Evolutionary conservation across 306 rosid genomes (phyloP).

Genomic region (Prunus mume): DNA sequence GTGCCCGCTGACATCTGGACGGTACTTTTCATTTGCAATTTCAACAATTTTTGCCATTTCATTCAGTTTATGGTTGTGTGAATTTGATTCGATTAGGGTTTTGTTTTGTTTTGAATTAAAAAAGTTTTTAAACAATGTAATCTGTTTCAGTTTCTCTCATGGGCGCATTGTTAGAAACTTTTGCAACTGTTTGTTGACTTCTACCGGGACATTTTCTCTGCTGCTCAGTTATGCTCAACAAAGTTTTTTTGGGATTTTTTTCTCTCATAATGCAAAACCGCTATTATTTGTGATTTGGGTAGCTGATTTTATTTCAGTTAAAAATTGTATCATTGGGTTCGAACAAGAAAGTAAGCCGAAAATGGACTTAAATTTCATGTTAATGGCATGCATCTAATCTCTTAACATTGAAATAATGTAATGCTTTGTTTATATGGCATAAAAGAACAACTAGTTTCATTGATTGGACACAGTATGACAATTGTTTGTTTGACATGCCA

Average conservation of each 20-base stretch:
- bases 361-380: not conserved
- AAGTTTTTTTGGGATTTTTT: not conserved
- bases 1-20: conserved; percentile 98
- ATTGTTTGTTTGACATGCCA: not conserved
- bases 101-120: not conserved
- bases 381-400: not conserved
- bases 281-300: not conserved
- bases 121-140: not conserved
- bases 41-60: not conserved
- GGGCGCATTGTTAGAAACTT: not conserved
- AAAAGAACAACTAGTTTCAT: not conserved
- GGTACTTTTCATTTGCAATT: conserved; percentile 37
- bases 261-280: not conserved
- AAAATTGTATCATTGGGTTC: not conserved
- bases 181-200: not conserved
- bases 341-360: not conserved
- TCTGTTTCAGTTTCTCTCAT: no score
- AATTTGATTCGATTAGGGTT: not conserved
- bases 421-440: not conserved
- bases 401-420: not conserved
- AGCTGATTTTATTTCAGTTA: not conserved
- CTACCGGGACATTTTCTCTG: not conserved
- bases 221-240: not conserved
- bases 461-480: not conserved
- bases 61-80: not conserved